Conservation (phyloP, 768 basidiomycete species). For the Mycena belliarum region DNA sequence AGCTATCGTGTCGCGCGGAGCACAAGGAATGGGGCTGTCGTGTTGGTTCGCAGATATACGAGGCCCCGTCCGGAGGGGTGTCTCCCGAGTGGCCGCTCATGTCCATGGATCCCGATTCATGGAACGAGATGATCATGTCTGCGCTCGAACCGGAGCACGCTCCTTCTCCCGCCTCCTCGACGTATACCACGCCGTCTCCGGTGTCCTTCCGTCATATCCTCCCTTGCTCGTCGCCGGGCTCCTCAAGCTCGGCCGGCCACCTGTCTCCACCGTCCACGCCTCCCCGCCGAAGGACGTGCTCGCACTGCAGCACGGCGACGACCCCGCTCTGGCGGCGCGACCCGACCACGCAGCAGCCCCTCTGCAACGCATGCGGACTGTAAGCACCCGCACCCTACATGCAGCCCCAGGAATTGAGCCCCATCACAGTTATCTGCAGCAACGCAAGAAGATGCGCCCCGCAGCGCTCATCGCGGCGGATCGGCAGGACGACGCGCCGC, state of each 20-base stretch:
- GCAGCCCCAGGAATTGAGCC: too few species aligned
- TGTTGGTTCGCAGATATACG: slow-evolving; percentile 2
- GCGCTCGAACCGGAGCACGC: neutral
- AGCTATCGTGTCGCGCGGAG: neutral
- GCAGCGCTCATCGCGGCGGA: slow-evolving; percentile 14
- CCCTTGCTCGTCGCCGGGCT: neutral
- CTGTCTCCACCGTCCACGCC: neutral
- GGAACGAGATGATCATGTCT: slow-evolving; percentile 6
- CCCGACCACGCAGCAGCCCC: slow-evolving; percentile 2
- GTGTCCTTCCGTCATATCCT: neutral
- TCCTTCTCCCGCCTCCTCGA: neutral
- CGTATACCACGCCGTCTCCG: neutral
- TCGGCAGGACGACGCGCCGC: neutral
- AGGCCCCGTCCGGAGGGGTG: neutral
- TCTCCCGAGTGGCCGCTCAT: neutral
- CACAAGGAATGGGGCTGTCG: neutral
- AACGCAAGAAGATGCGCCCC: slow-evolving; percentile 11
- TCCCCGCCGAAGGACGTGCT: neutral
- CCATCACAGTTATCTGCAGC: slow-evolving; percentile 1
- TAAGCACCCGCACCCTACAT: too few species aligned
- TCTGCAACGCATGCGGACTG: slow-evolving; percentile 7
- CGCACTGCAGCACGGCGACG: slow-evolving; percentile 4
- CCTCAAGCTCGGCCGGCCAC: neutral
- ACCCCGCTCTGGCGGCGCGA: slow-evolving; percentile 17
- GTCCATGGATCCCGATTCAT: neutral